phyloP scores from a whole-genome alignment of 1,284 basidiomycete species.

The Apiotrichum sp. region DNA sequence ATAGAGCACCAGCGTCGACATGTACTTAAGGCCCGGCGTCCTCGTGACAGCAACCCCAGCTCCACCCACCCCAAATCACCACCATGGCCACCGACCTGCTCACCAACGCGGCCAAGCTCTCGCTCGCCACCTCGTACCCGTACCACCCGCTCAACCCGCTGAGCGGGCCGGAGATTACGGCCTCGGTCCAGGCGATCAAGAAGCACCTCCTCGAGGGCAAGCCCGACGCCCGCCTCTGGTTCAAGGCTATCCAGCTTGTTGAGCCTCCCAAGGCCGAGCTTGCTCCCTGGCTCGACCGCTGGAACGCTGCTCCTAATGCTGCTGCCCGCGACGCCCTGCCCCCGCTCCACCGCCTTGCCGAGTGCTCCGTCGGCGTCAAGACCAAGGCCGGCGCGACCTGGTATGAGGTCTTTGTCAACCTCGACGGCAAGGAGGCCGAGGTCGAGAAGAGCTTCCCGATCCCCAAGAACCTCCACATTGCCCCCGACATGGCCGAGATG shows the following conservation, averaged over 20 bases:
- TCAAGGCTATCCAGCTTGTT: conserved; percentile 29
- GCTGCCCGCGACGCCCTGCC: conserved; percentile 3
- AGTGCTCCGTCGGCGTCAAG: conserved; percentile 22
- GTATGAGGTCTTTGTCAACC: conserved; percentile 14
- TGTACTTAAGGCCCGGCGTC: too few species aligned
- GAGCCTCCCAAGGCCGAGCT: conserved; percentile 32
- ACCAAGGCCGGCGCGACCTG: conserved; percentile 3
- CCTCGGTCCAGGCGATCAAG: conserved; percentile 20
- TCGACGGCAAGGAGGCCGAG: conserved; percentile 9
- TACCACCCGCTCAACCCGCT: conserved; percentile 48
- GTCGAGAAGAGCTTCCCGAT: conserved; percentile 2
- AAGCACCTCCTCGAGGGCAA: not conserved
- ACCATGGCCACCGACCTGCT: not conserved
- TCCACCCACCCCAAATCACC: not conserved
- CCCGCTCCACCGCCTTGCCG: conserved; percentile 13
- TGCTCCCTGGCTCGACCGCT: conserved; percentile 24
- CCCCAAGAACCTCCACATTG: conserved; percentile 20
- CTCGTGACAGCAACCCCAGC: too few species aligned
- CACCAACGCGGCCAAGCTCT: conserved; percentile 1
- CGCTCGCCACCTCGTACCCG: not conserved
- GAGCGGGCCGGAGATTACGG: conserved; percentile 35
- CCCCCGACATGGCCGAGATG: conserved; percentile 31
- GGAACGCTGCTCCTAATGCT: conserved; percentile 6
- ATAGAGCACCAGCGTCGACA: too few species aligned
- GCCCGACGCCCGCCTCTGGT: conserved; percentile 19